Evolutionary conservation across 164 flowering plant genomes (phyloP).

Genomic region (Stephania yunnanensis): DNA sequence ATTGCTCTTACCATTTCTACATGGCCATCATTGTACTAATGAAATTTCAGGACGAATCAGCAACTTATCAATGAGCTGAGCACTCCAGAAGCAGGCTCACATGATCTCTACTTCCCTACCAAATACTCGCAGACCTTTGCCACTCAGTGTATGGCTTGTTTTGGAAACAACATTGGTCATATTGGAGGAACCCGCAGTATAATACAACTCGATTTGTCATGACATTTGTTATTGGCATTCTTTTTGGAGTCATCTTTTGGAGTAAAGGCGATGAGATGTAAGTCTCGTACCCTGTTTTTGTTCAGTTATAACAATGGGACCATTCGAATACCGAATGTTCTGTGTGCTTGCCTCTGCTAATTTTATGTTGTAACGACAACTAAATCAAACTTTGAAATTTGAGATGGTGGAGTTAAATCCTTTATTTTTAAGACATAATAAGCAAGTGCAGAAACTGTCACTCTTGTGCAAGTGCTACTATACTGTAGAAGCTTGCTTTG

Average conservation of each 20-base stretch:
- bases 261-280: slow-evolving; percentile 54
- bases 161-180: slow-evolving; percentile 83
- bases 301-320: neutral
- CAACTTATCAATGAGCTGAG: slow-evolving; percentile 56
- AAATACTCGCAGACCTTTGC: slow-evolving; percentile 59
- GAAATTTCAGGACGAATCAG: slow-evolving; percentile 53
- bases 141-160: slow-evolving; percentile 73
- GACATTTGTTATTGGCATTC: slow-evolving; percentile 48
- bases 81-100: slow-evolving; percentile 49
- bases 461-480: too few species aligned
- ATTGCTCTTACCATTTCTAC: neutral
- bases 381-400: too few species aligned
- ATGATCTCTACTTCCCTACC: slow-evolving; percentile 64
- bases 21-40: neutral
- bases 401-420: too few species aligned
- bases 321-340: too few species aligned
- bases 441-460: too few species aligned
- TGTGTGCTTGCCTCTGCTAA: too few species aligned
- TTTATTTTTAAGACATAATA: too few species aligned
- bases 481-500: too few species aligned
- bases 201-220: slow-evolving; percentile 55
- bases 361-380: too few species aligned
- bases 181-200: slow-evolving; percentile 78
- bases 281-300: slow-evolving; percentile 15
- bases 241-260: slow-evolving; percentile 77